Percentiles rank a stretch among this genome's conserved stretches.
Conservation (phyloP, 129 eudicot species). For the Artemisia argyi region DNA sequence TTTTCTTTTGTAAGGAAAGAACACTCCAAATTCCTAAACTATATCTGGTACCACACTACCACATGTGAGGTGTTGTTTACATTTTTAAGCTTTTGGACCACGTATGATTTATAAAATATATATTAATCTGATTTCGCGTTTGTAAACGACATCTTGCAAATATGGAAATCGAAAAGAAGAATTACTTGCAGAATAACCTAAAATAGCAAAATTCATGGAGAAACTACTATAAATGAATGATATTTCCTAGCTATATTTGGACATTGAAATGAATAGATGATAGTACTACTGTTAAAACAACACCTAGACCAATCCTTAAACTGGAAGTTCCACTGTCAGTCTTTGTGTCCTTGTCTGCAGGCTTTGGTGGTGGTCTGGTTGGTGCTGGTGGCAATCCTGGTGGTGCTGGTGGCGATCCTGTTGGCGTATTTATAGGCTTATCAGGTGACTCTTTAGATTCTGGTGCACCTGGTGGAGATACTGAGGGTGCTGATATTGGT, state of each 20-base stretch:
- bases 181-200: conserved; percentile 13
- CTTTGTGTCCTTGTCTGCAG: conserved; percentile 14
- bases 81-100: background rate
- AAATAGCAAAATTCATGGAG: conserved; percentile 6
- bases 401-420: background rate
- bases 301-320: conserved; percentile 14
- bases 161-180: conserved; percentile 3
- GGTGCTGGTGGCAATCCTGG: conserved; percentile 8
- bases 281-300: conserved; percentile 17
- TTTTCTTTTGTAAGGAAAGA: background rate
- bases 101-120: background rate
- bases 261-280: conserved; percentile 9
- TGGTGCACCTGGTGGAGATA: conserved; percentile 5
- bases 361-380: conserved; percentile 10
- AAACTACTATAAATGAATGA: background rate
- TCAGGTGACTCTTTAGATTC: conserved; percentile 22
- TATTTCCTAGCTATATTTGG: conserved; percentile 5
- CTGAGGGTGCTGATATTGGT: background rate
- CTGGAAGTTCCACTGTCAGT: background rate
- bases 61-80: conserved; percentile 8
- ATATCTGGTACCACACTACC: conserved; percentile 12
- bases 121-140: background rate
- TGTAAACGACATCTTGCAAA: background rate
- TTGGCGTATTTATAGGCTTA: background rate
- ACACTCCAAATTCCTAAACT: background rate